Evolutionary conservation across 73 alveolate genomes (phyloP), one percentile per base, ranked within the genome.

Genomic region (Paraurostyla sp.): DNA sequence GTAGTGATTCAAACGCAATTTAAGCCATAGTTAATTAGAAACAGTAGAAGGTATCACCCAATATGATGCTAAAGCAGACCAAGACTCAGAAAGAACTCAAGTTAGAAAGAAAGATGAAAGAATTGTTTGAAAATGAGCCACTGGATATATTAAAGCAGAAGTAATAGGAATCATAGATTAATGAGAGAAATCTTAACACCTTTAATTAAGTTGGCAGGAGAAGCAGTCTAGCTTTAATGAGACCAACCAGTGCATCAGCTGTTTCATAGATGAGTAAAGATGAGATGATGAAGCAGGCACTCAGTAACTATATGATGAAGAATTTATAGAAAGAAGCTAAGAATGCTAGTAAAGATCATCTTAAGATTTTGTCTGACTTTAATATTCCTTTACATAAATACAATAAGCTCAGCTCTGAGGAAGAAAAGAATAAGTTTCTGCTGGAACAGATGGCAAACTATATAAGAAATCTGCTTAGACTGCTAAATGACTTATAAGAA

Each of bases 41-140:
- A 18, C 6, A 73, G 50, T 18, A 23, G 59, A 20, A 33, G 22
- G 71, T 73, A 2, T 73, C 86, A 43, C 86, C 86, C 32, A 73
- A 73, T 46, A 73, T 73, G 86, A 73, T 73, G 86, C 56, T 73
- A 0, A 43, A 73, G 35, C 7, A 73, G 20, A 73, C 86, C 6
- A 73, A 73, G 41, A 73, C 86, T 16, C 33, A 73, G 41, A 73
- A 73, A 30, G 86, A 73, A 46, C 38, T 73, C 27, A 73, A 73
- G 41, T 9, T 73, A 20, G 86, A 73, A 29, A 43, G 48, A 9
- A 73, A 73, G 27, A 73, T 73, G 16, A 73, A 49, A 49, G 86
- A 73, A 35, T 25, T 73, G 29, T 73, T 73, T 49, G 86, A 73
- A 1, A 73, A 43, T 43, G 86, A 73, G 6, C 86, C 86, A 13